A percentile compares a stretch with the other conserved stretches of the same genome.
Conservation (phyloP, 192 early-diverging fungal genomes). For the Rhizoclosmatium sp. region DNA sequence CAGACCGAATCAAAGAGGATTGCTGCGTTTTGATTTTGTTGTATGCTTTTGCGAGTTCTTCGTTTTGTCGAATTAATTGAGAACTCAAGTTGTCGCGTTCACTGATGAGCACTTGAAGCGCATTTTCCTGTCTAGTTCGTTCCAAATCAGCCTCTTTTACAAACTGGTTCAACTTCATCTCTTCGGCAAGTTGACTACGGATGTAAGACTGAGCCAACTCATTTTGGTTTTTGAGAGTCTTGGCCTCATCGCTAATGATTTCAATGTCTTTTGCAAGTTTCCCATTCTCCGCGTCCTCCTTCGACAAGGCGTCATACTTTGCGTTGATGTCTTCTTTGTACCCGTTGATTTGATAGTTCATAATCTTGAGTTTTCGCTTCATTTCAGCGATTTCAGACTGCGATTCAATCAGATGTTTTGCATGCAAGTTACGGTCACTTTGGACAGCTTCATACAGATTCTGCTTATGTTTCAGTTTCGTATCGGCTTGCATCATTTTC, state of each 20-base stretch:
- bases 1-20: conserved; percentile 55
- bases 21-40: conserved; percentile 63
- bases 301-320: conserved; percentile 59
- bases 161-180: conserved; percentile 66
- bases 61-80: conserved; percentile 65
- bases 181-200: conserved; percentile 58
- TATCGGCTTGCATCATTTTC: conserved; percentile 66
- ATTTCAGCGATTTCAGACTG: conserved; percentile 68
- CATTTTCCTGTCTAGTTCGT: conserved; percentile 64
- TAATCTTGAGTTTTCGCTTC: conserved; percentile 69
- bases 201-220: conserved; percentile 67
- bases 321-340: conserved; percentile 67
- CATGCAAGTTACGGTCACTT: conserved; percentile 67
- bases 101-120: conserved; percentile 61
- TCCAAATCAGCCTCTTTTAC: conserved; percentile 72
- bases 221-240: conserved; percentile 65
- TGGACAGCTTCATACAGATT: conserved; percentile 74
- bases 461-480: conserved; percentile 72
- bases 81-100: conserved; percentile 66
- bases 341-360: conserved; percentile 74
- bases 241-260: conserved; percentile 62
- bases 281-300: conserved; percentile 56
- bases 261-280: conserved; percentile 64
- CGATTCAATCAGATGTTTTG: conserved; percentile 68
- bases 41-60: conserved; percentile 66